phyloP scores from a whole-genome alignment of 140 eudicot genomes.

The Bidens hawaiensis region DNA sequence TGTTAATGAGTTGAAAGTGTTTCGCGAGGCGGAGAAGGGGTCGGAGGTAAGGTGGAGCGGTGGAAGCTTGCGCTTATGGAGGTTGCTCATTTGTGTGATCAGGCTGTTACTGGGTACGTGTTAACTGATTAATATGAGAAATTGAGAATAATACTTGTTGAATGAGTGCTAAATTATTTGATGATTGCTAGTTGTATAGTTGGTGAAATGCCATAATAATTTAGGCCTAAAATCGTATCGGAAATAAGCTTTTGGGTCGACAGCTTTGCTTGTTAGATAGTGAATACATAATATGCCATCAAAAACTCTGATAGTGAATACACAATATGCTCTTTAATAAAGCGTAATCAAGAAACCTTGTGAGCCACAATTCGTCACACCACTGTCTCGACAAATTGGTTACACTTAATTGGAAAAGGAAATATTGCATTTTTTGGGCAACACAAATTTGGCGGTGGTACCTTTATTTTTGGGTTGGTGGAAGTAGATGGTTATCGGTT shows the following conservation, averaged over 20 bases:
- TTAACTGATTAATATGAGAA: background rate
- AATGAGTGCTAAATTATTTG: background rate
- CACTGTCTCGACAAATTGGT: background rate
- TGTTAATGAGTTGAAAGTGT: background rate
- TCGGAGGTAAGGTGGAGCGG: conserved; percentile 19
- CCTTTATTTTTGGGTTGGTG: conserved; percentile 3
- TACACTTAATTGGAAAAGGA: background rate
- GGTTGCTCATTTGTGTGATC: conserved; percentile 16
- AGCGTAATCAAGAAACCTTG: background rate
- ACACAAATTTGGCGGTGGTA: background rate
- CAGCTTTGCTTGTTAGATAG: background rate
- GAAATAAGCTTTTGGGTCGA: background rate
- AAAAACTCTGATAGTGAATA: background rate
- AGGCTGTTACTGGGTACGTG: conserved; percentile 24
- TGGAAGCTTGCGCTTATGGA: conserved; percentile 32
- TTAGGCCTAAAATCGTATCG: background rate
- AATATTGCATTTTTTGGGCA: background rate
- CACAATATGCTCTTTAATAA: background rate
- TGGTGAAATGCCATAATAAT: background rate
- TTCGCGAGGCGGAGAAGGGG: background rate
- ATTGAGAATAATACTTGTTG: background rate
- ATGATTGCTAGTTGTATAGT: background rate
- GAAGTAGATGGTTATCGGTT: conserved; percentile 3
- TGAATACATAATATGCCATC: background rate
- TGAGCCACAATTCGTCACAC: background rate